Evolutionary conservation across 2,329 filamentous ascomycete species (phyloP).

Genomic region (Capronia epimyces): DNA sequence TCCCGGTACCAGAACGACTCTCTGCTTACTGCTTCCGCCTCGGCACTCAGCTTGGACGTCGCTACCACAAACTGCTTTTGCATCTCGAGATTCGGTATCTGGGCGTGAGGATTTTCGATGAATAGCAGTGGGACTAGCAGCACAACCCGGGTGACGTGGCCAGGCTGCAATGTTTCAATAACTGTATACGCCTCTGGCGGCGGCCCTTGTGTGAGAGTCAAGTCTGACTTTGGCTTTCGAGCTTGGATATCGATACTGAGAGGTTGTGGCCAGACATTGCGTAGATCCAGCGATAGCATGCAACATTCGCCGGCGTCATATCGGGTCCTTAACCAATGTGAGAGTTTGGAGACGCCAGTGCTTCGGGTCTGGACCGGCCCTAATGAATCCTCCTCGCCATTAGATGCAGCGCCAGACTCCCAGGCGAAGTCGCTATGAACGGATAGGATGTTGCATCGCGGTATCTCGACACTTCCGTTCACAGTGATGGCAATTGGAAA

Average conservation of each 20-base stretch:
- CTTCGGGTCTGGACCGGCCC: background rate
- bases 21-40: conserved; percentile 68
- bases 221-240: conserved; percentile 31
- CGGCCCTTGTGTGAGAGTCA: background rate
- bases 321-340: conserved; percentile 12
- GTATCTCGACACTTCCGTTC: conserved; percentile 80
- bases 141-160: conserved; percentile 65
- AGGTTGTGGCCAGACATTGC: conserved; percentile 83
- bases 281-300: conserved; percentile 73
- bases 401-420: conserved; percentile 28
- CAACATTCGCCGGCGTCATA: conserved; percentile 59
- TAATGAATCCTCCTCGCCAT: background rate
- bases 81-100: conserved; percentile 72
- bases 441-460: conserved; percentile 71
- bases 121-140: conserved; percentile 71
- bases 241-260: conserved; percentile 60
- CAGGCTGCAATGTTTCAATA: conserved; percentile 49
- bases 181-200: conserved; percentile 32
- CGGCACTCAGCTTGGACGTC: conserved; percentile 69
- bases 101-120: conserved; percentile 67
- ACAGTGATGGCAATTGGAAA: conserved; percentile 82
- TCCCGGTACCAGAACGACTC: conserved; percentile 92
- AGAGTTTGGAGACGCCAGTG: conserved; percentile 3
- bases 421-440: conserved; percentile 66
- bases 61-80: conserved; percentile 91